Base-by-base conservation (phyloP, 257 asterid species). In the Forsythia viridissima region DNA sequence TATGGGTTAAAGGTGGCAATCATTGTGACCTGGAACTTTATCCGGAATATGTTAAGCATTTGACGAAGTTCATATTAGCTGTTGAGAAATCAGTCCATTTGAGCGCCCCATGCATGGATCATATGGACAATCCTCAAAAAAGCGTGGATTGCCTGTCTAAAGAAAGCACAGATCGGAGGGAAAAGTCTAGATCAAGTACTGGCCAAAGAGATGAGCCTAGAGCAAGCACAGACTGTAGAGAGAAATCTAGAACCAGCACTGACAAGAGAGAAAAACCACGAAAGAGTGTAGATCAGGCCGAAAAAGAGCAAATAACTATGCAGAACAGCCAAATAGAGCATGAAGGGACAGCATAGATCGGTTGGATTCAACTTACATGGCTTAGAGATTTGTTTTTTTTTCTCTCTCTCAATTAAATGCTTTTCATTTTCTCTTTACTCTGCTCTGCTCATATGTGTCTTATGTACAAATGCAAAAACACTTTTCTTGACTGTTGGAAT, bases 1-100 rank as follows among this genome's bases (percentile, higher is more conserved):
- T 94, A 78, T 92, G 99, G 99, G 90, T 94, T 67, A 84, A 89
- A 83, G 94, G 94, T 39, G 99, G 97, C 76, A 91, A 92, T 80
- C 99, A 94, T 75, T 94, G 99, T 84, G 95, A 94, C 88, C 87
- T 94, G 84, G 99, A 94, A 91, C 88, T 91, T 85, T 94, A 86
- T 84, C 99, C 98, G 5, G 96, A 89, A 82, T 94, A 90, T 81
- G 91, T 92, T 84, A 92, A 84, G 86, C 99, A 94, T 83, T 85
- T 94, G 86, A 94, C 91, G 87, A 92, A 92, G 85, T 94, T 94
- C 85, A 84, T 91, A 76, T 79, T 84, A 77, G 97, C 97, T 39
- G 75, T 92, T 3, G 97, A 90, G 88, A 92, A 90, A 89, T 87
- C 92, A 73, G 89, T 87, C 36, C 92, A 78, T 79, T 40, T 34